A percentile compares a stretch with the other conserved stretches of the same genome.
Conservation (phyloP, 1,284 basidiomycete species). For the Kwoniella shivajii region DNA sequence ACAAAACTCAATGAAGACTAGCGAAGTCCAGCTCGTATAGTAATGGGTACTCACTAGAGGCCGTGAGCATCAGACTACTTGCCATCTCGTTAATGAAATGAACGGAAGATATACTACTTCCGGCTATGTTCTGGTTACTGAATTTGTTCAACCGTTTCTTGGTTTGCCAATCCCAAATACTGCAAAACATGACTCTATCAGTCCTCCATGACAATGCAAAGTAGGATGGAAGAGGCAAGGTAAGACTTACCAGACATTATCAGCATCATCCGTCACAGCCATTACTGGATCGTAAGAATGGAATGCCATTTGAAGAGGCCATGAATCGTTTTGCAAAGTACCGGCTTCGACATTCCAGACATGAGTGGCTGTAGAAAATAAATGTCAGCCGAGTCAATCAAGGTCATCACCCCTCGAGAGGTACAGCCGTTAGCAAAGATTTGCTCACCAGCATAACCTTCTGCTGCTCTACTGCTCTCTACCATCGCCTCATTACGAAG, state of each 20-base stretch:
- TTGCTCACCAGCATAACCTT: slow-evolving; percentile 68
- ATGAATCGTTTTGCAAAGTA: slow-evolving; percentile 68
- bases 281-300: slow-evolving; percentile 91
- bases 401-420: not conserved
- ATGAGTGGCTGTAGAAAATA: slow-evolving; percentile 54
- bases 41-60: slow-evolving; percentile 66
- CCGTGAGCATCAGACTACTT: slow-evolving; percentile 85
- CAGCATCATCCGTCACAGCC: slow-evolving; percentile 80
- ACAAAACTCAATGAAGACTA: not conserved
- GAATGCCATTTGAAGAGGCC: slow-evolving; percentile 79
- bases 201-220: too few species aligned
- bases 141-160: slow-evolving; percentile 78
- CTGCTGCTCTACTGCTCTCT: slow-evolving; percentile 64
- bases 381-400: not conserved
- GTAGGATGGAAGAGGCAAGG: not conserved
- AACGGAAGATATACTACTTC: slow-evolving; percentile 84
- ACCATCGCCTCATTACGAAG: slow-evolving; percentile 82
- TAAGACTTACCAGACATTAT: slow-evolving; percentile 75
- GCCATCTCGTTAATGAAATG: slow-evolving; percentile 96
- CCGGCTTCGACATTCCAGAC: slow-evolving; percentile 81
- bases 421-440: not conserved
- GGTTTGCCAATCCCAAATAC: slow-evolving; percentile 93
- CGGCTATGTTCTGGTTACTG: slow-evolving; percentile 81
- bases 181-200: slow-evolving; percentile 44
- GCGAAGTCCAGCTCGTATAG: too few species aligned